Evolutionary conservation across 352 stramenopile genomes (phyloP), one percentile per base, ranked within the genome.

Genomic region (Halophytophthora polymorphica): DNA sequence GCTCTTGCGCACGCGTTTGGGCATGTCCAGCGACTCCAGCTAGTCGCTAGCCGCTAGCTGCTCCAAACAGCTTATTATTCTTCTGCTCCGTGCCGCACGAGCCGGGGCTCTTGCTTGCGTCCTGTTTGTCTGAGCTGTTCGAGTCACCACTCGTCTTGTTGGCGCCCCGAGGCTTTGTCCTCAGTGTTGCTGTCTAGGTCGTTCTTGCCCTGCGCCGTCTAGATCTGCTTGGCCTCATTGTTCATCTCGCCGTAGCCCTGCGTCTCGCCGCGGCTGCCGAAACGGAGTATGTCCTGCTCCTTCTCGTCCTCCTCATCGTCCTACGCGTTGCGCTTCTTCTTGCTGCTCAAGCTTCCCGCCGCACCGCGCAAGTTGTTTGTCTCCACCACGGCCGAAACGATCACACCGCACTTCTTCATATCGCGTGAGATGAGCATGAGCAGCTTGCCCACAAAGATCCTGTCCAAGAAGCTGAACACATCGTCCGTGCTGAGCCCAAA

Each of bases 401-500:
- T 72, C 6, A 86, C 65, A 38, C 84, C 84, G 14, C 76, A 90
- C 69, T 93, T 93, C 63, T 89, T 96, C 73, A 98, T 89, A 69
- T 99, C 95, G 50, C 80, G 77, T 43, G 93, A 97, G 67, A 99
- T 97, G 21, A 98, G 61, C 28, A 77, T 78, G n/a, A 97, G 79
- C 35, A 99, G 66, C 61, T 96, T 97, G 23, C 81, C 72, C 12
- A 98, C 78, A 55, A 99, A 99, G 31, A 59, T 69, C 40, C 70
- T 74, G 15, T 84, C 83, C 8, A 99, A 80, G 44, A 86, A 79
- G 49, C 52, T 54, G 43, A 96, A 90, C 56, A 99, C 93, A 40
- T 97, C 83, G 13, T 98, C 82, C n/a, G 97, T 76, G 49, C 70
- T 84, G 40, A 99, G 69, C 17, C 92, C 91, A 73, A 99, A 99